Evolutionary conservation across 257 asterid species (phyloP).

Genomic region (Solanum sejunctum): DNA sequence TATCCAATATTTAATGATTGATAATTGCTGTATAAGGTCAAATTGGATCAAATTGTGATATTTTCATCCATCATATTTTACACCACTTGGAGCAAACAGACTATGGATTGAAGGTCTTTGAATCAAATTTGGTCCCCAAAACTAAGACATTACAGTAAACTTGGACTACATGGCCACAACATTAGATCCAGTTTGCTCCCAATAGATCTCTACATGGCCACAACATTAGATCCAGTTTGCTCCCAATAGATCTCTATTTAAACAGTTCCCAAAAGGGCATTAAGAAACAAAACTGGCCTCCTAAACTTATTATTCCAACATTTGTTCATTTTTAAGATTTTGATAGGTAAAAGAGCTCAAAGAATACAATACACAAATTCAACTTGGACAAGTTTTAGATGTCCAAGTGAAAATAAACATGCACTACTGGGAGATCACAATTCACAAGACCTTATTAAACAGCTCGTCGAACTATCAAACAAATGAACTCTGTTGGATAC

Average conservation of each 20-base stretch:
- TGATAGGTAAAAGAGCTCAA: neutral
- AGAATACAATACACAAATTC: neutral
- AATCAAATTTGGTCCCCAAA: neutral
- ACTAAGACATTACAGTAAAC: neutral
- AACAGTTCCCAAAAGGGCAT: neutral
- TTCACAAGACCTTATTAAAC: neutral
- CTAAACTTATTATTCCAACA: neutral
- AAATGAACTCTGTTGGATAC: slow-evolving; percentile 45
- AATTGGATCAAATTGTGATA: neutral
- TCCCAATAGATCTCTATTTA: neutral
- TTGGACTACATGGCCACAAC: neutral
- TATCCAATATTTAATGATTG: neutral
- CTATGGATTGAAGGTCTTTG: neutral
- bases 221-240: neutral
- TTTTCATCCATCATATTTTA: neutral
- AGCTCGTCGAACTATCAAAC: neutral
- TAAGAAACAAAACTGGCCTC: neutral
- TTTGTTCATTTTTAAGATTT: neutral
- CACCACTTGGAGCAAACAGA: neutral
- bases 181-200: neutral
- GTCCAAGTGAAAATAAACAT: neutral
- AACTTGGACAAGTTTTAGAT: neutral
- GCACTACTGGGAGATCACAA: neutral
- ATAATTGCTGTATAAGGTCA: neutral
- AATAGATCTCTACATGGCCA: neutral